A percentile compares a stretch with the other conserved stretches of the same genome.
These are phyloP conservation scores for Syncephalastrum monosporum DNA, from an alignment of 371 early-diverging fungal species.

Conservation along the genomic window DNA sequence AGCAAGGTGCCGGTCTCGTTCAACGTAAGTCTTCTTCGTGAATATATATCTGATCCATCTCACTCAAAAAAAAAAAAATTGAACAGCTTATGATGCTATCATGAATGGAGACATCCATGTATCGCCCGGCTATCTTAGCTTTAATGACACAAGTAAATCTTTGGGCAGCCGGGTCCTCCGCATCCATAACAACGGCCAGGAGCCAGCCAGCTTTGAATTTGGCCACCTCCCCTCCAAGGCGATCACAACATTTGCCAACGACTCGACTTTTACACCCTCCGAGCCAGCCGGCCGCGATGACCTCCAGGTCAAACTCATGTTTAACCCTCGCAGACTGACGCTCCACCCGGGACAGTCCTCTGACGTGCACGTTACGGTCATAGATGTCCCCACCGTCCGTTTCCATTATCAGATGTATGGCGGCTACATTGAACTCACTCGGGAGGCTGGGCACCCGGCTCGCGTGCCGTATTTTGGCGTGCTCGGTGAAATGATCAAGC, in stretches of 20 bases:
- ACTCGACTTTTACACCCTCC: conserved; percentile 5
- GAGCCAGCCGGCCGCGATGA: conserved; percentile 23
- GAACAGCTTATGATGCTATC: neutral
- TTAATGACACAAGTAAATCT: conserved; percentile 64
- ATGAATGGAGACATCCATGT: conserved; percentile 42
- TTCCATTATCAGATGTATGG: conserved; percentile 43
- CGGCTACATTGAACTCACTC: conserved; percentile 34
- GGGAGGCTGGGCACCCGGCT: no score
- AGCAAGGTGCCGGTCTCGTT: conserved; percentile 81
- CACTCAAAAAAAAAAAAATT: neutral
- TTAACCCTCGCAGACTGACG: conserved; percentile 25
- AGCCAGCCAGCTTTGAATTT: conserved; percentile 33
- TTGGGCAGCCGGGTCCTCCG: conserved; percentile 34
- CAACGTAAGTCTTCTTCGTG: conserved; percentile 36
- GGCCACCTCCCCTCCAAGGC: conserved; percentile 30
- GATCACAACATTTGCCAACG: conserved; percentile 32
- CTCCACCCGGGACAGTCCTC: conserved; percentile 35
- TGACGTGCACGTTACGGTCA: conserved; percentile 35
- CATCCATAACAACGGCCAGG: conserved; percentile 53
- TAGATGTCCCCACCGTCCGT: neutral
- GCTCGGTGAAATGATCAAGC: conserved; percentile 44
- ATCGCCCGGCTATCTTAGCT: conserved; percentile 62
- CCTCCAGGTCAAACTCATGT: conserved; percentile 31
- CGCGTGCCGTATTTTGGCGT: conserved; percentile 61
- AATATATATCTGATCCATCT: neutral